Evolutionary conservation across 225 moss, liverwort and hornwort genomes (phyloP).

Genomic region (Pleurozium schreberi): DNA sequence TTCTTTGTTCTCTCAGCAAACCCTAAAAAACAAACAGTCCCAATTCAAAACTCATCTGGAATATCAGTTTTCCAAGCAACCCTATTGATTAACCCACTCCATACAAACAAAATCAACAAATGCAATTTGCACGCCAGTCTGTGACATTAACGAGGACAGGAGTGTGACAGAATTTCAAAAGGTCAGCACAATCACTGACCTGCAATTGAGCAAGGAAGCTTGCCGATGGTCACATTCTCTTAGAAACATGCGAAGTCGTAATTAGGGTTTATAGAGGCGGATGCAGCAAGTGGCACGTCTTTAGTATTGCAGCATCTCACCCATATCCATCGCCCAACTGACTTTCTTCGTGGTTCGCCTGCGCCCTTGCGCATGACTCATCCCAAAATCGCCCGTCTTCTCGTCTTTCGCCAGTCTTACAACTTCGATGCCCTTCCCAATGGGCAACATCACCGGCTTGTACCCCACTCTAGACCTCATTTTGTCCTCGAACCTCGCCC

Average conservation of each 20-base stretch:
- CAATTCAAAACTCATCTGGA: background rate
- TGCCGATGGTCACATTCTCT: background rate
- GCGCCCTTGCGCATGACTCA: background rate
- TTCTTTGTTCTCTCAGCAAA: too few species aligned
- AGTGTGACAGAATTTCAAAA: background rate
- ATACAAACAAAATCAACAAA: too few species aligned
- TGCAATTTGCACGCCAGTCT: too few species aligned
- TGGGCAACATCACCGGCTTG: conserved; percentile 61
- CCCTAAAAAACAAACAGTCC: too few species aligned
- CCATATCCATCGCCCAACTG: conserved; percentile 32
- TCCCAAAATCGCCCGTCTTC: background rate
- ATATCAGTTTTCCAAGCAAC: too few species aligned
- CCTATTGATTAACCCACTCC: too few species aligned
- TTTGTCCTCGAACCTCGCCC: conserved; percentile 39
- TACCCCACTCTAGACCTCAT: conserved; percentile 40
- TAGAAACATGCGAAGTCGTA: background rate
- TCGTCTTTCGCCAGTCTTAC: conserved; percentile 50
- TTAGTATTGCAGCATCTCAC: conserved; percentile 9
- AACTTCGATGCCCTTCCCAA: conserved; percentile 79
- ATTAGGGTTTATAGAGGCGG: background rate
- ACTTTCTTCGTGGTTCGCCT: conserved; percentile 12
- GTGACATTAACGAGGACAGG: background rate
- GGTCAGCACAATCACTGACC: background rate
- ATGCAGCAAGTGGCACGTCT: background rate
- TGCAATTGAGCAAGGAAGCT: background rate